Evolutionary conservation across 306 rosid genomes (phyloP).

Genomic region (Quercus parvula): DNA sequence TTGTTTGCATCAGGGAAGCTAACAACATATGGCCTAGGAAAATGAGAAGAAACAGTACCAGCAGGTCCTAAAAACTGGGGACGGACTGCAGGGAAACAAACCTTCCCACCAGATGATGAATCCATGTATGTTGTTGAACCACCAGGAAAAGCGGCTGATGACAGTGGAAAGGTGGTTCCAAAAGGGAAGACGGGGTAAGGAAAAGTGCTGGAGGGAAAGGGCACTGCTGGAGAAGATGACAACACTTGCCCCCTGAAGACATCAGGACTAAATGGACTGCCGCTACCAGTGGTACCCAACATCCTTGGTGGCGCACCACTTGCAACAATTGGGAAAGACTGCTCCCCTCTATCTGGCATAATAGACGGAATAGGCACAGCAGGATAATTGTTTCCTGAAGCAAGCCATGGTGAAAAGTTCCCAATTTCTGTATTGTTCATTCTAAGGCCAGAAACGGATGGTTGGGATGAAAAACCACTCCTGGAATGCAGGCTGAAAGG

Average conservation of each 20-base stretch:
- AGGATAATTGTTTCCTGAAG: slow-evolving; percentile 67
- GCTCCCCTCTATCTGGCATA: slow-evolving; percentile 79
- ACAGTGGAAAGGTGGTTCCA: slow-evolving; percentile 72
- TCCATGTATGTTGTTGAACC: slow-evolving; percentile 76
- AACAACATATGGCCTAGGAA: slow-evolving; percentile 72
- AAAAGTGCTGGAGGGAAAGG: slow-evolving; percentile 58
- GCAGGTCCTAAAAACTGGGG: slow-evolving; percentile 79
- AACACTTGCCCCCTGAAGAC: slow-evolving; percentile 75
- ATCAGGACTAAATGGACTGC: slow-evolving; percentile 69
- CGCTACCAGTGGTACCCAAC: slow-evolving; percentile 60
- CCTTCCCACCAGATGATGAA: slow-evolving; percentile 65
- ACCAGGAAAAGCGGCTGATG: slow-evolving; percentile 79
- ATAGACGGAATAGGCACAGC: slow-evolving; percentile 69
- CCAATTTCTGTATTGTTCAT: slow-evolving; percentile 61
- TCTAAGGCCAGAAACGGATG: slow-evolving; percentile 53
- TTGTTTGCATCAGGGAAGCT: slow-evolving; percentile 72
- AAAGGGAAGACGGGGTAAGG: slow-evolving; percentile 85
- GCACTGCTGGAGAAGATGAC: slow-evolving; percentile 81
- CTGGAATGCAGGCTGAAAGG: slow-evolving; percentile 53
- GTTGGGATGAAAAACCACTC: slow-evolving; percentile 37
- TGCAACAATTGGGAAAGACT: slow-evolving; percentile 48
- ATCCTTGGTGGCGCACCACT: slow-evolving; percentile 68
- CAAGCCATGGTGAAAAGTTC: slow-evolving; percentile 77
- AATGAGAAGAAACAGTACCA: slow-evolving; percentile 61
- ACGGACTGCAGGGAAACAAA: slow-evolving; percentile 76